Evolutionary conservation across 2,329 filamentous ascomycete species (phyloP).

Genomic region (Phyllosticta citrichinensis): DNA sequence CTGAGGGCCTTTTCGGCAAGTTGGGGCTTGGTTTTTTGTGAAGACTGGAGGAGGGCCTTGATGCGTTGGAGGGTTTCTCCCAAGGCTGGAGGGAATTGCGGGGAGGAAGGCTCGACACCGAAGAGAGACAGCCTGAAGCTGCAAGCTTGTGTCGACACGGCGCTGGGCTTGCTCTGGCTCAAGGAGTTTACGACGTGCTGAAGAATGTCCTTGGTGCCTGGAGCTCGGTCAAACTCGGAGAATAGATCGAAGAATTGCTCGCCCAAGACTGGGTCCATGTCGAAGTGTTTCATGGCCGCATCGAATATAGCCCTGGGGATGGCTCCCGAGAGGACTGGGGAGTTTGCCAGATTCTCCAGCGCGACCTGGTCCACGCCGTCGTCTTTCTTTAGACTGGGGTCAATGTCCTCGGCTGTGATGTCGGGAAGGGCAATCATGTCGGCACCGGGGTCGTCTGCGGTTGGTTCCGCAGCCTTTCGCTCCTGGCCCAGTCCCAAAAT

Average conservation of each 20-base stretch:
- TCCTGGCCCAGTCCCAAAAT: constrained; percentile 52
- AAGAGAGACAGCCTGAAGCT: constrained; percentile 61
- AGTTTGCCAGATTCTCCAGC: constrained; percentile 56
- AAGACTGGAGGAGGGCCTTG: constrained; percentile 37
- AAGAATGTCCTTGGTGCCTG: constrained; percentile 56
- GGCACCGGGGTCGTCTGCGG: constrained; percentile 35
- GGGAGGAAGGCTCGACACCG: constrained; percentile 51
- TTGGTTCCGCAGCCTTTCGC: constrained; percentile 32
- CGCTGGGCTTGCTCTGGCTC: constrained; percentile 46
- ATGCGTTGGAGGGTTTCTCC: constrained; percentile 55
- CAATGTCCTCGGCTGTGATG: constrained; percentile 53
- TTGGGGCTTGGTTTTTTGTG: constrained; percentile 23
- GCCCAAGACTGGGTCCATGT: constrained; percentile 55
- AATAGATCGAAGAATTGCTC: constrained; percentile 76
- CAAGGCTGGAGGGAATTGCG: constrained; percentile 64
- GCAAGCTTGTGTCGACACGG: constrained; percentile 52
- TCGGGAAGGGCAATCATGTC: constrained; percentile 49
- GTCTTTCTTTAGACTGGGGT: constrained; percentile 43
- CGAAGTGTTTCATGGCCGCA: constrained; percentile 67
- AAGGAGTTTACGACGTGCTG: constrained; percentile 63
- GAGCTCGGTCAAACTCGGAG: constrained; percentile 55
- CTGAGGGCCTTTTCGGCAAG: constrained; percentile 39
- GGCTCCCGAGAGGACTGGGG: constrained; percentile 81
- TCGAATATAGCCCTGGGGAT: constrained; percentile 92
- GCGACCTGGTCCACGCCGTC: constrained; percentile 41